Evolutionary conservation across 2,329 filamentous ascomycete genomes (phyloP), one percentile per base, ranked within the genome.

Genomic region (Apiospora kogelbergensis): DNA sequence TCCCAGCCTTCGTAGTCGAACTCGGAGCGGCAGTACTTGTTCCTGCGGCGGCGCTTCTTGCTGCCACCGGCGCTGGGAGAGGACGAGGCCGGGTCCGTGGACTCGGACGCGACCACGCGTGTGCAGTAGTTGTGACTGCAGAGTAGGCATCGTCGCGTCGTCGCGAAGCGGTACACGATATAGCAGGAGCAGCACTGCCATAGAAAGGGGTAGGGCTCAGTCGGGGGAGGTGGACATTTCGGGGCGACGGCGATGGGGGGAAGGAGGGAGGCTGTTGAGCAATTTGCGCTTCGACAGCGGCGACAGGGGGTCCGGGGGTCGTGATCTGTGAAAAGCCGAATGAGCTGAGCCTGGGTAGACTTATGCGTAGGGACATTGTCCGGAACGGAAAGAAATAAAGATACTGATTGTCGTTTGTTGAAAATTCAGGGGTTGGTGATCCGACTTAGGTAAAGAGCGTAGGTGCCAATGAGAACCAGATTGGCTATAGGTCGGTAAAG

Each of bases 111-210:
- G 24, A 44, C 22, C 4, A 20, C 63, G 37, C 63, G 40, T 5
- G 24, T 68, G 70, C 76, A 77, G 66, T 74, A 77, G 6, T 72
- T 70, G 68, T 78, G 76, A 3, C 71, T 72, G 69, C 76, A 78
- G 26, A 72, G 70, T 1, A 81, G 74, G 68, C 80, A 81, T 4
- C 79, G 75, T 0, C 78, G 74, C 2, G 80, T 81, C 53, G 76
- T 77, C 5, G 75, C 75, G 9, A 81, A 73, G 0, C 70, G 71
- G 70, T 80, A 81, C 10, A 75, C 66, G 0, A 68, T 74, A 3
- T 68, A 63, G 67, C 80, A 81, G 6, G 71, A 69, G 67, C 80
- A 78, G 68, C 80, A 81, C 17, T 77, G 75, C 80, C 80, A 81
- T 13, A 80, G 66, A 79, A 78, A 57, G 1, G 48, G 48, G 48